phyloP scores from a whole-genome alignment of 768 basidiomycete genomes.

The Hygrocybe coccinea region DNA sequence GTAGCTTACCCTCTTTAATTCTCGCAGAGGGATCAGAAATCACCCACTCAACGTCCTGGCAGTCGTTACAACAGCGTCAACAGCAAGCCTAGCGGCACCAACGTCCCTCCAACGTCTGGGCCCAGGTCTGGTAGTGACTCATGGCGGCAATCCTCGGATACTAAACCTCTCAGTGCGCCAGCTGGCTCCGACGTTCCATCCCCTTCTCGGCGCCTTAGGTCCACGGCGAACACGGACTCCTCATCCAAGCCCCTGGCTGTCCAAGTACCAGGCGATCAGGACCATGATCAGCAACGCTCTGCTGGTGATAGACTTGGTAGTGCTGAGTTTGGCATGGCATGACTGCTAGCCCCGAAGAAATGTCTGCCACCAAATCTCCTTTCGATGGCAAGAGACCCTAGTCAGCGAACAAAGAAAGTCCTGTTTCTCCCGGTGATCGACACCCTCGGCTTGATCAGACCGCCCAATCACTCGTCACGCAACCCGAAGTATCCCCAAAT shows the following conservation, averaged over 20 bases:
- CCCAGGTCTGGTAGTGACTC: slow-evolving; percentile 12
- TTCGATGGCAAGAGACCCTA: slow-evolving; percentile 26
- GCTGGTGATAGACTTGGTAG: slow-evolving; percentile 18
- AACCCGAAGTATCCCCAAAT: slow-evolving; percentile 14
- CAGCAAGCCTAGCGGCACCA: not conserved
- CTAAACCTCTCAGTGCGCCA: slow-evolving; percentile 4
- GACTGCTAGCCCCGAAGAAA: slow-evolving; percentile 15
- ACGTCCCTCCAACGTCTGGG: slow-evolving; percentile 13
- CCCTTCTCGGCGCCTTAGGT: slow-evolving; percentile 8
- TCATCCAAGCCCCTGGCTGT: slow-evolving; percentile 1
- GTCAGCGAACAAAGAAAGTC: slow-evolving; percentile 28
- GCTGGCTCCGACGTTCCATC: slow-evolving; percentile 11
- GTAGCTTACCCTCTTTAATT: slow-evolving; percentile 17
- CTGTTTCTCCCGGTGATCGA: slow-evolving; percentile 25
- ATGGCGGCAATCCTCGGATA: slow-evolving; percentile 9
- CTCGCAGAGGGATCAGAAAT: slow-evolving; percentile 22
- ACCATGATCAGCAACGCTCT: not conserved
- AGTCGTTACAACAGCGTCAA: slow-evolving; percentile 15
- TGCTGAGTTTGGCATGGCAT: slow-evolving; percentile 28
- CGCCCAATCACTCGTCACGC: slow-evolving; percentile 14
- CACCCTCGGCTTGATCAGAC: slow-evolving; percentile 26
- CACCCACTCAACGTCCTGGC: slow-evolving; percentile 19
- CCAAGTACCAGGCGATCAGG: not conserved
- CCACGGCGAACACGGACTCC: slow-evolving; percentile 3
- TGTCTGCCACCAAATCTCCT: slow-evolving; percentile 20